Evolutionary conservation across 2,329 filamentous ascomycete genomes (phyloP).

Genomic region (Penicillium olsonii): DNA sequence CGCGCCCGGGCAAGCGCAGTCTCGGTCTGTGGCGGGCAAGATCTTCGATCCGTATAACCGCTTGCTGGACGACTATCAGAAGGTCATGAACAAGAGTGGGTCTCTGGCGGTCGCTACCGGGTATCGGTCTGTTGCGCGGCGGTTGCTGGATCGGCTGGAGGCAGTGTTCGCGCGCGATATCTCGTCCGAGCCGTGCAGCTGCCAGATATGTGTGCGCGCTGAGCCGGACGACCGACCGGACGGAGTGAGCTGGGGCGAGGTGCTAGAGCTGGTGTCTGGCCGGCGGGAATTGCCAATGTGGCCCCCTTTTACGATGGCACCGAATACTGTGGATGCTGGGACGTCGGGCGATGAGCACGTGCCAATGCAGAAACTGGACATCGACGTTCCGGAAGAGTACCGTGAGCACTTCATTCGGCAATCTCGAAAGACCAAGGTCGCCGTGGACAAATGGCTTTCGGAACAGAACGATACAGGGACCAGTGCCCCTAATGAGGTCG

Average conservation of each 20-base stretch:
- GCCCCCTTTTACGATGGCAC: conserved; percentile 80
- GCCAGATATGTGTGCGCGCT: conserved; percentile 76
- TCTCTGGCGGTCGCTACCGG: conserved; percentile 94
- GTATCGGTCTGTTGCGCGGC: conserved; percentile 88
- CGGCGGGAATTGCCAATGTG: conserved; percentile 81
- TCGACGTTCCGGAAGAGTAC: conserved; percentile 92
- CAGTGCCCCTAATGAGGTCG: conserved; percentile 81
- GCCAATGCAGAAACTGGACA: conserved; percentile 78
- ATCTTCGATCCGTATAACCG: conserved; percentile 82
- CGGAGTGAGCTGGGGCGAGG: conserved; percentile 91
- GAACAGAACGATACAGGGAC: conserved; percentile 73
- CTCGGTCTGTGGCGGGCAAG: conserved; percentile 67
- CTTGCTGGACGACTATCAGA: conserved; percentile 81
- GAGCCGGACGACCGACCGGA: conserved; percentile 56
- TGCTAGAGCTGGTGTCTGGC: conserved; percentile 88
- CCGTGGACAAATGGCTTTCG: conserved; percentile 86
- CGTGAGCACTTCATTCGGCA: conserved; percentile 89
- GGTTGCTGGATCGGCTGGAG: conserved; percentile 85
- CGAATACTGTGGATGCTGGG: conserved; percentile 58
- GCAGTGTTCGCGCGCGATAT: conserved; percentile 93
- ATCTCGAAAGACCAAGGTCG: conserved; percentile 87
- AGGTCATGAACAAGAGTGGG: conserved; percentile 78
- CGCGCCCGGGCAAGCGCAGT: conserved; percentile 61
- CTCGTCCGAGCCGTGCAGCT: conserved; percentile 79
- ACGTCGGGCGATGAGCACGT: conserved; percentile 55